phyloP scores from a whole-genome alignment of 2,329 filamentous ascomycete species.

The Calonectria pteridis region DNA sequence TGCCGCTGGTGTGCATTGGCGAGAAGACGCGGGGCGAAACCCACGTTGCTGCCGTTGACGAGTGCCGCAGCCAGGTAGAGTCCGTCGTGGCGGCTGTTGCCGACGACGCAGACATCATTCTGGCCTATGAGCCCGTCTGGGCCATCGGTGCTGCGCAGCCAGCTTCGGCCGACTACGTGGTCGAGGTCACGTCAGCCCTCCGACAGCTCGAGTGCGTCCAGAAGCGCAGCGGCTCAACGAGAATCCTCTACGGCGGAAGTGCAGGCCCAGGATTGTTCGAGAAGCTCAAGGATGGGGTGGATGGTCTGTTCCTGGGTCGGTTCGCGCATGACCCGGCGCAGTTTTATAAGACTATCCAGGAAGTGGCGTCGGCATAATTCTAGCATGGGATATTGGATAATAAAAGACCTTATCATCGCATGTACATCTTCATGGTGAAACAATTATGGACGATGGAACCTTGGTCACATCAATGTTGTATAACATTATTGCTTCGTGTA shows the following conservation, averaged over 20 bases:
- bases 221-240: constrained; percentile 67
- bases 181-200: constrained; percentile 75
- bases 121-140: constrained; percentile 92
- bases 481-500: too few relatives aligned
- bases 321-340: constrained; percentile 84
- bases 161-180: constrained; percentile 79
- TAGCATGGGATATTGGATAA: background rate
- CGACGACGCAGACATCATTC: constrained; percentile 74
- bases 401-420: background rate
- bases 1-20: constrained; percentile 85
- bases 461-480: background rate
- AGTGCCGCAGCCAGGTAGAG: constrained; percentile 76
- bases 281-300: constrained; percentile 75
- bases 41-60: constrained; percentile 68
- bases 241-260: constrained; percentile 86
- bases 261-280: constrained; percentile 83
- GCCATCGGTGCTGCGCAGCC: constrained; percentile 83
- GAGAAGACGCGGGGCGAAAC: constrained; percentile 70
- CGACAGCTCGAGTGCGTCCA: constrained; percentile 65
- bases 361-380: constrained; percentile 67
- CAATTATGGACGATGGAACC: background rate
- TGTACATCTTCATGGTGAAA: background rate
- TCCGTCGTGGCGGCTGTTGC: constrained; percentile 73
- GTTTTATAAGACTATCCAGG: constrained; percentile 78
- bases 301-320: constrained; percentile 84